A percentile compares a stretch with the other conserved stretches of the same genome.
These are phyloP conservation scores for Jackrogersella minutella DNA, from an alignment of 495 filamentous ascomycete species.

Conservation along the genomic window DNA sequence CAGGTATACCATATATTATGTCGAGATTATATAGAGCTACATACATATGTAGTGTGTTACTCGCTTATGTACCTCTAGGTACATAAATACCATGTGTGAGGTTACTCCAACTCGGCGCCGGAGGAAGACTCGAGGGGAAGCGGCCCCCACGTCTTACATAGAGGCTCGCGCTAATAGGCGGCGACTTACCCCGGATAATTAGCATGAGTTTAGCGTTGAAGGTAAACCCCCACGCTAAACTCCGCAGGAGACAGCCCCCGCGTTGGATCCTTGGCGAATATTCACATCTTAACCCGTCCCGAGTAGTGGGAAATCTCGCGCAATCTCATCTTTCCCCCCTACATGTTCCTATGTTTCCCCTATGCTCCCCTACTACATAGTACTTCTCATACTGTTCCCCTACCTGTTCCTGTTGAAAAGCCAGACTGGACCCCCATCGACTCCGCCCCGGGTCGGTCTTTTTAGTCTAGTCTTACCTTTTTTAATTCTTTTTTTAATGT, in stretches of 20 bases:
- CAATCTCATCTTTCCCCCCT: slow-evolving; percentile 80
- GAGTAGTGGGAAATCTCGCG: slow-evolving; percentile 75
- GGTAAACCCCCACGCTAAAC: slow-evolving; percentile 32
- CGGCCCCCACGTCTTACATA: slow-evolving; percentile 26
- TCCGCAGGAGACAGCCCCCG: slow-evolving; percentile 25
- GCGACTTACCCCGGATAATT: slow-evolving; percentile 38
- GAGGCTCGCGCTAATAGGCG: neutral
- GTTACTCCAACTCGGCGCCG: neutral
- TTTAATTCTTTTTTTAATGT: too few relatives aligned
- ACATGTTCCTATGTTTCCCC: neutral
- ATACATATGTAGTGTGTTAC: too few relatives aligned
- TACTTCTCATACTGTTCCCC: neutral
- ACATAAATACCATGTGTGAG: neutral
- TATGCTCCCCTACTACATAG: neutral
- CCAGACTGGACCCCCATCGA: slow-evolving; percentile 44
- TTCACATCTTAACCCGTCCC: slow-evolving; percentile 52
- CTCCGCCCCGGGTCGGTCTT: slow-evolving; percentile 21
- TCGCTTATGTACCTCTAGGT: too few relatives aligned
- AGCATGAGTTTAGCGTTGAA: neutral
- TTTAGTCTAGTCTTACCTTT: slow-evolving; percentile 22
- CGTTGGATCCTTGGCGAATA: slow-evolving; percentile 34
- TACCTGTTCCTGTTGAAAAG: slow-evolving; percentile 59
- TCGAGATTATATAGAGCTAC: too few relatives aligned
- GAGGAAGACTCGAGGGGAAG: neutral
- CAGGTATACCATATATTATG: too few relatives aligned